These are phyloP conservation scores for Cunninghamia lanceolata DNA, from an alignment of 75 land plant species.

Conservation along the genomic window DNA sequence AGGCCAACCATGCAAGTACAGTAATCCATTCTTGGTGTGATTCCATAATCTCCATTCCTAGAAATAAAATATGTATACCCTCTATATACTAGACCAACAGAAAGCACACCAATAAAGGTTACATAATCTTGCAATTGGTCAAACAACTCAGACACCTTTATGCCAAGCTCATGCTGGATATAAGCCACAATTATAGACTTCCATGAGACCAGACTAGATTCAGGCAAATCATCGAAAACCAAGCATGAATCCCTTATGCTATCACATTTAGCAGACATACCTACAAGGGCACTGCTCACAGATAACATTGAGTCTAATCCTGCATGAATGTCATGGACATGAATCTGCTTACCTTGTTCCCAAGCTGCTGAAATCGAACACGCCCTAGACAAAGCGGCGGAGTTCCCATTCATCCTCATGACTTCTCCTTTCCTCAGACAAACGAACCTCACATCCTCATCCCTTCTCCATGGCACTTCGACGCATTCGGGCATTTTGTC, in stretches of 20 bases:
- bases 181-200: conserved; percentile 19
- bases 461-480: conserved; percentile 41
- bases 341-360: conserved; percentile 1
- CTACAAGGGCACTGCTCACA: conserved; percentile 3
- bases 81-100: not conserved
- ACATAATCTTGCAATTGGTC: conserved; percentile 15
- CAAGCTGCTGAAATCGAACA: not conserved
- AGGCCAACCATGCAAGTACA: conserved; percentile 32
- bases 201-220: conserved; percentile 24
- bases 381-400: not conserved
- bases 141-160: conserved; percentile 16
- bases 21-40: conserved; percentile 21
- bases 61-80: not conserved
- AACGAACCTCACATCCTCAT: conserved; percentile 23
- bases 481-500: conserved; percentile 29
- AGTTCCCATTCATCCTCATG: conserved; percentile 1
- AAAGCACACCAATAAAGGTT: conserved; percentile 11
- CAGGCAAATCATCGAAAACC: conserved; percentile 15
- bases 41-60: conserved; percentile 10
- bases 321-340: not conserved
- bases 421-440: conserved; percentile 23
- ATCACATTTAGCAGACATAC: not conserved
- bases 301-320: not conserved
- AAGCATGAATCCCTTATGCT: not conserved
- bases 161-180: conserved; percentile 16